These are phyloP conservation scores for Puccinia coronata DNA, from an alignment of 1,284 basidiomycete species.

Conservation along the genomic window DNA sequence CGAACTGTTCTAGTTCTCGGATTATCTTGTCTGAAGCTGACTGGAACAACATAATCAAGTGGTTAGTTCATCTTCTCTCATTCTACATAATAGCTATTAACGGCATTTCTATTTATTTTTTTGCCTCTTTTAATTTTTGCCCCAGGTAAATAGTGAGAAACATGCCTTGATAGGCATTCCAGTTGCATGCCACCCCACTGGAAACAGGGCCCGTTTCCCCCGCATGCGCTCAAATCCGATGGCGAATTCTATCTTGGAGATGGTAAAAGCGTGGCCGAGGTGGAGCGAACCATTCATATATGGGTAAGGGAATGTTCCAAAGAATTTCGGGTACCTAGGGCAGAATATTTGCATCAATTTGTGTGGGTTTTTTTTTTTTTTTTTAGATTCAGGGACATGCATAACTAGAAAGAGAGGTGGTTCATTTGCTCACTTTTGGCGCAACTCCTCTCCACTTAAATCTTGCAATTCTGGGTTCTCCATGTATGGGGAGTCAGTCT, in stretches of 20 bases:
- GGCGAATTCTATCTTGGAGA: slow-evolving; percentile 97
- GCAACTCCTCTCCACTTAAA: slow-evolving; percentile 35
- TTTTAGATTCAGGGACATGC: too few relatives aligned
- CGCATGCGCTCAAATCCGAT: slow-evolving; percentile 94
- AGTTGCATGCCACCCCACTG: slow-evolving; percentile 92
- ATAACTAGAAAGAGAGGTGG: not conserved
- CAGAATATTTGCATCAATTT: not conserved
- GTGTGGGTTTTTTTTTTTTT: not conserved
- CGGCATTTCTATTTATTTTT: slow-evolving; percentile 33
- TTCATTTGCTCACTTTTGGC: slow-evolving; percentile 27
- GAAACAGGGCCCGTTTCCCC: slow-evolving; percentile 92
- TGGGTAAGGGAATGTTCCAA: slow-evolving; percentile 53
- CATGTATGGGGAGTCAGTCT: slow-evolving; percentile 44
- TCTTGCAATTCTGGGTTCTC: slow-evolving; percentile 30
- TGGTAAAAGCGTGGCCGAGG: slow-evolving; percentile 95
- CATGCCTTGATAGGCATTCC: slow-evolving; percentile 97
- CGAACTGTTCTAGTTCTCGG: slow-evolving; percentile 95
- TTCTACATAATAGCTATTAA: slow-evolving; percentile 61
- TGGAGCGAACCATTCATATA: slow-evolving; percentile 99
- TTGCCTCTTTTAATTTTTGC: not conserved
- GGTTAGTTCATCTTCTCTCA: not conserved
- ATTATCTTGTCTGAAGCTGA: slow-evolving; percentile 93
- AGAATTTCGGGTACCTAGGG: slow-evolving; percentile 46
- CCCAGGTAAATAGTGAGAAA: slow-evolving; percentile 44
- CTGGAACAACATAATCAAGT: slow-evolving; percentile 43